These are phyloP conservation scores for Eucalyptus tenuipes DNA, from an alignment of 345 rosid genomes.

Conservation along the genomic window DNA sequence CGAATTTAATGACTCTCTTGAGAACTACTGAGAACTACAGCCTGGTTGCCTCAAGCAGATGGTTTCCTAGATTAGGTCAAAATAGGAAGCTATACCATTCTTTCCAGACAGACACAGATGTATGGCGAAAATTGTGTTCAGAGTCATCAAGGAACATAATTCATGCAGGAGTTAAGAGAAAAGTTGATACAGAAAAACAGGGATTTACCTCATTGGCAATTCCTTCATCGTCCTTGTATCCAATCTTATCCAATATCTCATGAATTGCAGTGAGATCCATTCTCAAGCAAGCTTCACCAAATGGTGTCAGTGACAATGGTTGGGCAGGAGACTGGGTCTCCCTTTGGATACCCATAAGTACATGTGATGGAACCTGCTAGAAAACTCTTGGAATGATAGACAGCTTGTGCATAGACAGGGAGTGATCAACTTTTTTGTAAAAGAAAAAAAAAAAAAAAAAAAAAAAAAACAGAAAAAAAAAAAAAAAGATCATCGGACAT, in stretches of 20 bases:
- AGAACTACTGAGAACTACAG: not conserved
- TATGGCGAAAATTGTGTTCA: not conserved
- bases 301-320: slow-evolving; percentile 45
- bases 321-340: slow-evolving; percentile 31
- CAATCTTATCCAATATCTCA: slow-evolving; percentile 69
- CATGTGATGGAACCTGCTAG: slow-evolving; percentile 55
- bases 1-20: not conserved
- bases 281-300: slow-evolving; percentile 84
- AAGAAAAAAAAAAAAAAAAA: not conserved
- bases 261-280: slow-evolving; percentile 82
- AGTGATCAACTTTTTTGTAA: not conserved
- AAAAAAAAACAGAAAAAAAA: not conserved
- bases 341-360: slow-evolving; percentile 43
- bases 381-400: not conserved
- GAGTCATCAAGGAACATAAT: not conserved
- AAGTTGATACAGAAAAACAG: not conserved
- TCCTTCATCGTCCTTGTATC: slow-evolving; percentile 95
- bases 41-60: not conserved
- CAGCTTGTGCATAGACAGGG: not conserved
- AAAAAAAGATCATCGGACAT: not conserved
- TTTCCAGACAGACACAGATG: not conserved
- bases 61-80: not conserved
- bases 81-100: not conserved
- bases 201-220: slow-evolving; percentile 67
- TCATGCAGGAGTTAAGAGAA: not conserved